Conservation (phyloP, 2,329 filamentous ascomycete genomes). For the Fusarium bactridioides region DNA sequence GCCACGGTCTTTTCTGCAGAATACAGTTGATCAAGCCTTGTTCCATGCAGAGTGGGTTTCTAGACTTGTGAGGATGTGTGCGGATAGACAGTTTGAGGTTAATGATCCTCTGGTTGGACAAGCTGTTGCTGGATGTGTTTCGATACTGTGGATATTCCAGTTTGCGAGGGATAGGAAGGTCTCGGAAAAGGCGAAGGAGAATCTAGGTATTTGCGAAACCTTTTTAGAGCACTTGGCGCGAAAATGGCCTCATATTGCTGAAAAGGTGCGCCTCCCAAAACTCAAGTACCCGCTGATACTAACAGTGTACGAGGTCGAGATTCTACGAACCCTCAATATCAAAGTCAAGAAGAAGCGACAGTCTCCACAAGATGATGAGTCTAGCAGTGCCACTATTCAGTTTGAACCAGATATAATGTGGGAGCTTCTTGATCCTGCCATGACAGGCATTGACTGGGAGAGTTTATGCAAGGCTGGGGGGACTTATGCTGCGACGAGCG, state of each 20-base stretch:
- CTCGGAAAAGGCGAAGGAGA: slow-evolving; percentile 28
- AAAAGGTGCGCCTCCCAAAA: slow-evolving; percentile 13
- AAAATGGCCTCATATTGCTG: slow-evolving; percentile 32
- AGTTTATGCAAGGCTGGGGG: neutral
- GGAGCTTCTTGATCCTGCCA: slow-evolving; percentile 30
- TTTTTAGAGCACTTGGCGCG: slow-evolving; percentile 9
- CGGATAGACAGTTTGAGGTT: slow-evolving; percentile 26
- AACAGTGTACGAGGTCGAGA: slow-evolving; percentile 19
- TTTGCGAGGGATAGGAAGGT: slow-evolving; percentile 34
- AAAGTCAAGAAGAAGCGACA: slow-evolving; percentile 14
- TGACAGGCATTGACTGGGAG: neutral
- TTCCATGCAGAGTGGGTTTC: slow-evolving; percentile 38
- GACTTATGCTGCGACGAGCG: slow-evolving; percentile 1
- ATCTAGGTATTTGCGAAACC: slow-evolving; percentile 16
- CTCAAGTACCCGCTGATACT: fast-evolving
- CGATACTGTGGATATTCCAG: slow-evolving; percentile 38
- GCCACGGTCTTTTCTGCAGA: slow-evolving; percentile 34
- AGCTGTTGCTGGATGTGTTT: slow-evolving; percentile 30
- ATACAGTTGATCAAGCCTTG: slow-evolving; percentile 37
- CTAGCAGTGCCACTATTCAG: slow-evolving; percentile 6
- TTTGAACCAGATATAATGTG: slow-evolving; percentile 38
- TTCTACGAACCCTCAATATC: slow-evolving; percentile 23
- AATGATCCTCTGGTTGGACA: slow-evolving; percentile 35
- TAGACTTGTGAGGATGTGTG: slow-evolving; percentile 33
- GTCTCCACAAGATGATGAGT: neutral